A percentile compares a stretch with the other conserved stretches of the same genome.
phyloP scores from a whole-genome alignment of 495 filamentous ascomycete genomes.

The Massariosphaeria phaeospora region DNA sequence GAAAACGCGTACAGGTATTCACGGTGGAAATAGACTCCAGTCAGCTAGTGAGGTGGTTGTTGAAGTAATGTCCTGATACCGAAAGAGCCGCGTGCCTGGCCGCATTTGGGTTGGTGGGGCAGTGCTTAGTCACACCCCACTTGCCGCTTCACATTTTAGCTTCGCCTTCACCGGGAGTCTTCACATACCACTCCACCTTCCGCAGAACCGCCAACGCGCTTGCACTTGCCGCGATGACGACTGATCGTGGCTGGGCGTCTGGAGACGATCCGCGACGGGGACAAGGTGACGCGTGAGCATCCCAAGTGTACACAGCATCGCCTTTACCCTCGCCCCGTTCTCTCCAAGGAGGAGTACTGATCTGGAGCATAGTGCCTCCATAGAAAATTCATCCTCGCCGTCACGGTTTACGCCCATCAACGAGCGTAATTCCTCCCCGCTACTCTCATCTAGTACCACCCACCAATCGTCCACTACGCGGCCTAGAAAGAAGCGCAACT shows the following conservation, averaged over 20 bases:
- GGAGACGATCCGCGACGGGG: background rate
- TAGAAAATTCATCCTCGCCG: background rate
- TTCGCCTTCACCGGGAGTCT: background rate
- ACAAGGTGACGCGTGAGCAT: background rate
- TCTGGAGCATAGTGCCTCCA: background rate
- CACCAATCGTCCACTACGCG: background rate
- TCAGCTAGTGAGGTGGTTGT: too few relatives aligned
- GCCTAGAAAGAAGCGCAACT: background rate
- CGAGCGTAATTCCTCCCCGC: too few relatives aligned
- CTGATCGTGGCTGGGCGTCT: background rate
- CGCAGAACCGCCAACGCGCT: too few relatives aligned
- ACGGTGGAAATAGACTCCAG: too few relatives aligned
- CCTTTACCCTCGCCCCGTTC: background rate
- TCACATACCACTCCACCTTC: background rate
- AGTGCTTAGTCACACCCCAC: background rate
- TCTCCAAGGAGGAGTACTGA: background rate
- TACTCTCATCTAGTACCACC: too few relatives aligned
- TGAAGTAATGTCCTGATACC: background rate
- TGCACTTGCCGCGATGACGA: too few relatives aligned
- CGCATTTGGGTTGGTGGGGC: slow-evolving; percentile 7
- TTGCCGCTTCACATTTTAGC: background rate
- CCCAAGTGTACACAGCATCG: background rate
- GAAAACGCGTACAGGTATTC: too few relatives aligned
- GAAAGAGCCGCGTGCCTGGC: slow-evolving; percentile 5
- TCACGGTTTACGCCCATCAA: background rate